Evolutionary conservation across 1,284 basidiomycete species (phyloP), one percentile per base, ranked within the genome.

Genomic region (Cutaneotrichosporon daszewskae): DNA sequence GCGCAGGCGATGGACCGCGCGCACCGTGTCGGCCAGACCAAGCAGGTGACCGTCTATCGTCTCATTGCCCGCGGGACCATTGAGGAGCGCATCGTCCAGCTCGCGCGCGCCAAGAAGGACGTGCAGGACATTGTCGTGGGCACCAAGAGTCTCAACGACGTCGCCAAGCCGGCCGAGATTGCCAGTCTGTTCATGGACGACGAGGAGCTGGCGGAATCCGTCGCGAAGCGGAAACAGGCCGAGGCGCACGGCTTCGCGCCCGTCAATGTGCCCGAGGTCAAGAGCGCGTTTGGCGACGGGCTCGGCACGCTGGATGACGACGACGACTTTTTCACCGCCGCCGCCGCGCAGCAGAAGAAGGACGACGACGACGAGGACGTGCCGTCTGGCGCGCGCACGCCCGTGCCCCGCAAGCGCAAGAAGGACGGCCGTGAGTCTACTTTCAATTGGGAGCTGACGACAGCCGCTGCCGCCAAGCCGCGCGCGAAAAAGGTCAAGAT

Each of bases 1-100:
- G 89, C 91, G 31, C 95, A 99, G 71, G 95, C 95, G 11, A 99
- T 99, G 95, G 95, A 98, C 66, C 87, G 95, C 60, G 95, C 95
- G 16, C 95, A 99, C 75, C 89, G 95, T 63, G 79, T 99, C 12
- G 95, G 95, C 27, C 95, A 99, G 73, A 98, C 92, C 11, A 87
- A 91, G 51, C 95, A 99, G 74, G 95, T 99, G 46, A 98, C 94
- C 1, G 94, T 99, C 5, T 99, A 98, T 71, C 85, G 95, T 29
- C 77, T 99, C 42, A 95, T 99, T 31, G 62, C 67, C 20, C 87
- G 83, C 64, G 92, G 92, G 12, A 98, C 95, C 0, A 97, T 99
- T 64, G 95, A 99, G 68, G 94, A 99, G 71, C 89, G 95, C 8
- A 98, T 99, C 55, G 81, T 99, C 17, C 87, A 92, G 68, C 75